Base-by-base conservation (phyloP, 2,329 filamentous ascomycete species). In the Aspergillus pseudoglaucus region DNA sequence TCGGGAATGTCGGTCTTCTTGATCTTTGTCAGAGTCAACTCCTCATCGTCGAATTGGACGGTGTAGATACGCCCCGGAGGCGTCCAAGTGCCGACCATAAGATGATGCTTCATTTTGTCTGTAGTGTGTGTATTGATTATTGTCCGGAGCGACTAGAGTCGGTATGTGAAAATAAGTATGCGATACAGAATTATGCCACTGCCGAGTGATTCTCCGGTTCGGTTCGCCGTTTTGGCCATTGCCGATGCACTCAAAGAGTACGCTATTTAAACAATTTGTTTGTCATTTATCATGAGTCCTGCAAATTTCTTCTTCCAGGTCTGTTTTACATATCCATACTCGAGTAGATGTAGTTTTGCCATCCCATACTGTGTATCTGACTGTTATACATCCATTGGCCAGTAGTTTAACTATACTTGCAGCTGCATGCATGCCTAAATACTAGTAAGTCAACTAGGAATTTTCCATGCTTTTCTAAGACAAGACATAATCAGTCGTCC, bases 1-100 rank as follows among this genome's bases (percentile, higher is more conserved):
- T 86, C 71, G 4, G 88, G 85, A 48, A 94, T 93, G 49, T 83
- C 81, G 1, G 88, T 93, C 59, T 85, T 83, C 73, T 91, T 90
- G 62, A 94, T 73, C 61, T 93, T 70, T 56, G 84, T 79, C 51
- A 94, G 71, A 6, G 83, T 84, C 55, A 90, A 73, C 35, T 81
- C 82, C 69, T 90, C 86, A 58, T 91, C 88, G 71, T 95, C 87
- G 64, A 95, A 95, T 51, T 84, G 81, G 51, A 95, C 85, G 0
- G 88, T 94, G 70, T 93, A 93, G 62, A 95, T 93, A 66, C 88
- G 87, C 42, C 88, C 89, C 47, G 89, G 89, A 49, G 86, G 87
- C 52, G 88, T 91, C 88, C 89, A 95, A 47, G 89, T 95, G 53
- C 89, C 89, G 62, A 91, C 83, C 87, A 95, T 93, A 65, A 95